Evolutionary conservation across 768 basidiomycete species (phyloP), one percentile per base, ranked within the genome.

Genomic region (Sporobolomyces roseus): DNA sequence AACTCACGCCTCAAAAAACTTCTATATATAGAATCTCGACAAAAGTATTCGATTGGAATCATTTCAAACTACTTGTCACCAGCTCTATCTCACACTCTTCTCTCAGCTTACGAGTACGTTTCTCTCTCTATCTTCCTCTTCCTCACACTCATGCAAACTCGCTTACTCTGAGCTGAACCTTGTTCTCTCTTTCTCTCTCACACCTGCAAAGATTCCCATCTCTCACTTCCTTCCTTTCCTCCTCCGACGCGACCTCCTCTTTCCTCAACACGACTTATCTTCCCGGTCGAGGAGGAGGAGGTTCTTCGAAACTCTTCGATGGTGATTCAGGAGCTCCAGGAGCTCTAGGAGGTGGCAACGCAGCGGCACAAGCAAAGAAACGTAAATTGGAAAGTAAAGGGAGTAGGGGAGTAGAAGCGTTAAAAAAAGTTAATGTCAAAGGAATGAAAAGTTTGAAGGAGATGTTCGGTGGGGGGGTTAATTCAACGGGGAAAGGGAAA

Each of bases 381-480:
- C 59, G 64, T 43, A 68, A 69, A 52, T 48, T 60, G 21, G 64
- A 60, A 30, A 19, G 51, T 30, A 73, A 73, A 23, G 71, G 71
- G 1, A 59, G 55, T 32, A 29, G 67, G 1, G 71, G 71, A 0
- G 71, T 73, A 32, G 71, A 73, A 61, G 65, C 67, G 54, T 61
- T 73, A 14, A 73, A 73, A 50, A 73, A 73, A 61, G 71, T 73
- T 48, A 69, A 73, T 30, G 63, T 61, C 23, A 73, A 66, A 60
- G 71, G 71, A 33, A 73, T 73, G 71, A 63, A 48, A 35, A 66
- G 43, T 10, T 32, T 73, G 25, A 29, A 27, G 21, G 53, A 54
- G 17, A 48, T 72, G 65, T 72, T 72, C 53, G n/a, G n/a, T n/a
- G n/a, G n/a, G n/a, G 59, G 55, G 0, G 65, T 65, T 36, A 64